A percentile compares a stretch with the other conserved stretches of the same genome.
Conservation (phyloP, 768 basidiomycete species). For the Tricholoma saponaceum region DNA sequence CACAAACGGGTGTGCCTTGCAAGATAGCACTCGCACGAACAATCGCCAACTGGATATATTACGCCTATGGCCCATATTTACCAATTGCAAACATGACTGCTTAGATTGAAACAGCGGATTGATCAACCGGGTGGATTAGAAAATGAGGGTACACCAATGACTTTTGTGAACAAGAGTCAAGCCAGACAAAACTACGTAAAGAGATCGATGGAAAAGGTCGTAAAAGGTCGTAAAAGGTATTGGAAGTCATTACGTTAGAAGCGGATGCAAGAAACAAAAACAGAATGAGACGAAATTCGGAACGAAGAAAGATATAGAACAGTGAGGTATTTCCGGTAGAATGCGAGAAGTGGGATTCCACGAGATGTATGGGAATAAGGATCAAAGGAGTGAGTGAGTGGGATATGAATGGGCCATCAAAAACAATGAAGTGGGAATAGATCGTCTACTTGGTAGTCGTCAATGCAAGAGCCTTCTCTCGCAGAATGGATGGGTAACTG, state of each 20-base stretch:
- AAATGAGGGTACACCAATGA: background rate
- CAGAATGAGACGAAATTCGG: background rate
- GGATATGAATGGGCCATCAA: conserved; percentile 3
- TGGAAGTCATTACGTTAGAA: background rate
- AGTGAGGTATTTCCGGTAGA: conserved; percentile 1
- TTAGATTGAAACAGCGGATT: no score
- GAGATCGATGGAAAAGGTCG: conserved; percentile 5
- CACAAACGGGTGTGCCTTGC: no score
- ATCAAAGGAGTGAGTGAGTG: conserved; percentile 4
- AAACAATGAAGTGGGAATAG: background rate
- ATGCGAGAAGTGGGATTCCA: background rate
- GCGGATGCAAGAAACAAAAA: background rate
- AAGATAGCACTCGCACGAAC: no score
- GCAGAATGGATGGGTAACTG: conserved; percentile 77
- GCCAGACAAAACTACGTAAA: background rate
- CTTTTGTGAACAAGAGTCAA: background rate
- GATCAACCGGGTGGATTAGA: no score
- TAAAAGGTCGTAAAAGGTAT: conserved; percentile 20
- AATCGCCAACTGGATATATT: no score
- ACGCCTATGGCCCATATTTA: no score
- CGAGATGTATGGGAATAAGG: background rate
- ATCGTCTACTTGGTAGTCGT: conserved; percentile 24
- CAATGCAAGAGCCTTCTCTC: conserved; percentile 60
- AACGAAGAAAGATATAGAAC: background rate
- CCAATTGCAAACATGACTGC: no score